Evolutionary conservation across 75 land plant genomes (phyloP), one percentile per base, ranked within the genome.

Genomic region (Selaginella moellendorffii): DNA sequence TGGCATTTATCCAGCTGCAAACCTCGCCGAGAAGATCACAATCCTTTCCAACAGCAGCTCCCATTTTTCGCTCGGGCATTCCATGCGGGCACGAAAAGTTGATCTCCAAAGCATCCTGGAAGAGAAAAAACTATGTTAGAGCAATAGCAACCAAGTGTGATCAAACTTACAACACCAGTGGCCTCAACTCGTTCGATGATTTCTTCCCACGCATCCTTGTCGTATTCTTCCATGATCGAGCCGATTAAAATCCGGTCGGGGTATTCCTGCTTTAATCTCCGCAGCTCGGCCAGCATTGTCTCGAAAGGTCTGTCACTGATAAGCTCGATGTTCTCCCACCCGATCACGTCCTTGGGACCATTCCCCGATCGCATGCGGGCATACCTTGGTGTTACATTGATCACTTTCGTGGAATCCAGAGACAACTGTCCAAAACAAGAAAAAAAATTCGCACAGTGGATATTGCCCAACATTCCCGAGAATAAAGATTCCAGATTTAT

Each of bases 71-170:
- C 73, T 95, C 99, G 1, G 99, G 99, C 99, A 95, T 95, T 20
- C 99, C 99, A 79, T 95, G 99, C 65, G 99, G 99, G 63, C 99
- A 95, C 2, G 99, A 95, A 67, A 95, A 95, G 68, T 95, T 95
- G 30, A 95, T 73, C 63, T 95, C 99, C 56, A 95, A 56, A 2
- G 99, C 99, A 86, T 95, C 99, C 99, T 89, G 61, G 18, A 21
- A 25, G n/a, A n/a, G n/a, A n/a, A n/a, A n/a, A n/a, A n/a, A n/a
- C n/a, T n/a, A n/a, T n/a, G n/a, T n/a, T n/a, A n/a, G n/a, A n/a
- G n/a, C n/a, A n/a, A 36, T 36, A 36, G 14, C 46, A 36, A 5
- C 10, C 14, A 36, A n/a, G n/a, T 36, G 46, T 36, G 14, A 36
- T 5, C 46, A 14, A 36, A 36, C 73, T 73, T 76, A 95, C 99